Percentiles rank a stretch among this genome's conserved stretches.
These are phyloP conservation scores for Phoenix dactylifera DNA, from an alignment of 176 grass and related monocot species.

Conservation along the genomic window DNA sequence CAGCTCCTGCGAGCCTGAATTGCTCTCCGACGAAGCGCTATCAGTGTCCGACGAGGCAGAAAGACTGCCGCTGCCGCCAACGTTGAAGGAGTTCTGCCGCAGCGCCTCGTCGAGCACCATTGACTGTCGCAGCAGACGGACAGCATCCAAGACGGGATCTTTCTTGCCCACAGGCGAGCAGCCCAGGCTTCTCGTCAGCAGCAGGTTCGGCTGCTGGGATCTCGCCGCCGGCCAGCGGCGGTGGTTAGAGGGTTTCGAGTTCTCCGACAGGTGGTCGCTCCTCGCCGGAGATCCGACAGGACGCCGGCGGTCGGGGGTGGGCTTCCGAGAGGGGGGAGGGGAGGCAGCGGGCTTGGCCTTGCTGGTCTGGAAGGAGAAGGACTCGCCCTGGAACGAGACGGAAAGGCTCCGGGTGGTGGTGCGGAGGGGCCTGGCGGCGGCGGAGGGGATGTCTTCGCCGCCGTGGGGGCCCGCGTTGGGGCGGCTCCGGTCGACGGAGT, in stretches of 20 bases:
- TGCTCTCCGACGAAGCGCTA: constrained; percentile 76
- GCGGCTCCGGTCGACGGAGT: constrained; percentile 44
- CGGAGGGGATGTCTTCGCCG: constrained; percentile 10
- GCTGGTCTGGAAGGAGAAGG: constrained; percentile 78
- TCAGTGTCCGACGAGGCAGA: constrained; percentile 74
- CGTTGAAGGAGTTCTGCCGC: constrained; percentile 39
- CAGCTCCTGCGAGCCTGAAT: constrained; percentile 42
- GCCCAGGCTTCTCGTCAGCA: constrained; percentile 73
- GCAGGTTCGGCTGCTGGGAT: constrained; percentile 40
- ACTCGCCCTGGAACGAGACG: constrained; percentile 92
- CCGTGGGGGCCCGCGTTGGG: constrained; percentile 19
- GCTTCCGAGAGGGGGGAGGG: constrained; percentile 49
- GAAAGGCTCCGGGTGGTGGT: constrained; percentile 88
- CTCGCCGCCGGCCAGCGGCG: constrained; percentile 62
- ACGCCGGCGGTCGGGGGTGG: constrained; percentile 9
- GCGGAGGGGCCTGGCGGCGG: constrained; percentile 27
- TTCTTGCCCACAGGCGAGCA: constrained; percentile 52
- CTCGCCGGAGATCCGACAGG: neutral
- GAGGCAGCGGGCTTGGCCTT: constrained; percentile 49
- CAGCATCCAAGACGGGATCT: constrained; percentile 46
- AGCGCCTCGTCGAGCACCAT: constrained; percentile 53
- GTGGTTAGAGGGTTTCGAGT: constrained; percentile 28
- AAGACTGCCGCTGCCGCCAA: constrained; percentile 24
- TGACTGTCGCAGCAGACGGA: constrained; percentile 56
- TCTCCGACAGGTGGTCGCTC: constrained; percentile 21